Conservation (phyloP, 2,329 filamentous ascomycete genomes). For the Lasiodiplodia theobromae region DNA sequence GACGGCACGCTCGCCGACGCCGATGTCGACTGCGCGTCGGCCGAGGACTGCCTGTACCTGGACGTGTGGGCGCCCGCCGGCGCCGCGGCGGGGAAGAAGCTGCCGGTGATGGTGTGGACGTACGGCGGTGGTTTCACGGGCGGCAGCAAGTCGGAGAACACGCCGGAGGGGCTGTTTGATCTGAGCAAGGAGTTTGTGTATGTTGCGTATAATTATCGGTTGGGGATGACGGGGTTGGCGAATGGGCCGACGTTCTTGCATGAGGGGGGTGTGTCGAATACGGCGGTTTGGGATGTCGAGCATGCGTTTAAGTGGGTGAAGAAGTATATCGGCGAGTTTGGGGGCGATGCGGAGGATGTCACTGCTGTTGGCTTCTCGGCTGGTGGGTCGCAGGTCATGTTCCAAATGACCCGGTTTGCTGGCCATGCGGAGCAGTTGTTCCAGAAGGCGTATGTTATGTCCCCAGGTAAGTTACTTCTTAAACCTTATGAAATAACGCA, state of each 20-base stretch:
- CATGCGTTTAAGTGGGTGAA: slow-evolving; percentile 59
- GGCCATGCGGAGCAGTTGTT: slow-evolving; percentile 40
- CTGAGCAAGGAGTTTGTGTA: slow-evolving; percentile 50
- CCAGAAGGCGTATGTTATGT: slow-evolving; percentile 39
- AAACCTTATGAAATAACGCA: too few relatives aligned
- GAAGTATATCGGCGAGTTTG: slow-evolving; percentile 55
- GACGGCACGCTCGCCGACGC: slow-evolving; percentile 42
- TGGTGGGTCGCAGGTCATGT: slow-evolving; percentile 33
- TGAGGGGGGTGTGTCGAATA: slow-evolving; percentile 53
- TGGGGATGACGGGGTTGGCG: slow-evolving; percentile 54
- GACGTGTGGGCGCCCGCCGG: slow-evolving; percentile 57
- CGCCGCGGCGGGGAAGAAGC: slow-evolving; percentile 42
- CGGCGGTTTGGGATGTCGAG: slow-evolving; percentile 49
- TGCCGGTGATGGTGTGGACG: slow-evolving; percentile 59
- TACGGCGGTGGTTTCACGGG: slow-evolving; percentile 52
- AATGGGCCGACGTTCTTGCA: slow-evolving; percentile 54
- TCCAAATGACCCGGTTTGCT: slow-evolving; percentile 39
- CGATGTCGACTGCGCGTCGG: slow-evolving; percentile 46
- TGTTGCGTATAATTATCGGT: slow-evolving; percentile 46
- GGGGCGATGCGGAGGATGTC: slow-evolving; percentile 55
- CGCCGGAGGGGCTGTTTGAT: slow-evolving; percentile 35
- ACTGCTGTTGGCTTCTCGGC: slow-evolving; percentile 54
- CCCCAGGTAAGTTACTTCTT: slow-evolving; percentile 29
- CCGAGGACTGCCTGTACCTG: slow-evolving; percentile 60
- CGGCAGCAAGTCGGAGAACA: slow-evolving; percentile 39